Evolutionary conservation across 1,284 basidiomycete genomes (phyloP), one percentile per base, ranked within the genome.

Genomic region (Cystobasidium pallidum): DNA sequence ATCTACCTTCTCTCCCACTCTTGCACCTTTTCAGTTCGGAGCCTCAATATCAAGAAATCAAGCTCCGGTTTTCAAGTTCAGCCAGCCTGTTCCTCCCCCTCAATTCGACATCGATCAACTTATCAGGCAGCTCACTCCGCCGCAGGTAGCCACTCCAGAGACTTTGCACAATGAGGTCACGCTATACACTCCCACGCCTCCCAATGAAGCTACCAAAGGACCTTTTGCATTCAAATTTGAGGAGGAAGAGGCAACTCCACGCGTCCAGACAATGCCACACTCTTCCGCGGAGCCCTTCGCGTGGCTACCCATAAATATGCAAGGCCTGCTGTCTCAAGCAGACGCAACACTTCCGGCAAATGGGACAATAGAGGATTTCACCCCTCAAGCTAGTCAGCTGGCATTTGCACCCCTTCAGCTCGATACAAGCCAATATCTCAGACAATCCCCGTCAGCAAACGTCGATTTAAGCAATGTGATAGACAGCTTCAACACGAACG

Each of bases 91-190:
- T 45, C 43, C 43, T 32, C 62, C 62, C 45, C 62, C 62, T 64
- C 17, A 11, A 28, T 51, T 64, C 28, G 62, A 64, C 19, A 28
- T 52, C 62, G 62, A 64, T 64, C 62, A 64, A 51, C 62, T 64
- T 26, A 7, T 64, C 30, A 49, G 47, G 62, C 62, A 64, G 47
- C 47, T 64, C 54, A 57, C 54, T 57, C 54, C 54, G 8, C 51
- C 51, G 4, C 54, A 34, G 4, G 15, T 34, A n/a, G 6, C 54
- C 36, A 34, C 54, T 57, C 30, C 54, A 34, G 30, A 55, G 10
- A 8, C 28, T 57, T 15, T 19, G 11, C 6, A 34, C n/a, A n/a
- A 34, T 36, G 3, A 15, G 36, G 2, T 36, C 54, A 34, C 10
- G 4, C n/a, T 19, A 7, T 19, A 17, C 19, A 10, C 32, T 36